These are phyloP conservation scores for Starmerella kuoi DNA, from an alignment of 805 yeast species.

Conservation along the genomic window DNA sequence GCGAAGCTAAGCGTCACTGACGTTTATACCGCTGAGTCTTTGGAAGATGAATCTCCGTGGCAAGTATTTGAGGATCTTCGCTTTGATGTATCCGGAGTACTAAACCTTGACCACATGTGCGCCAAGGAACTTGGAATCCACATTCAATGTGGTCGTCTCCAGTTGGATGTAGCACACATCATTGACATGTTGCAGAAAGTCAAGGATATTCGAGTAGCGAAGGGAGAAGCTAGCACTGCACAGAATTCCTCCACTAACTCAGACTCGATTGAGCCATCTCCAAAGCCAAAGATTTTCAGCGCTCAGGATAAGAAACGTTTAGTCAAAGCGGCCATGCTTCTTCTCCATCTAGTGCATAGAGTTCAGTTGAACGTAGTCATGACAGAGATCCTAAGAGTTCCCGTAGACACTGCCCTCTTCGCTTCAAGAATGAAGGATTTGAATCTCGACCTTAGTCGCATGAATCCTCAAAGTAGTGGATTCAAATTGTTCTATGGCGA, in stretches of 20 bases:
- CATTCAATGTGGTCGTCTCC: slow-evolving; percentile 25
- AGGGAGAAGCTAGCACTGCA: background rate
- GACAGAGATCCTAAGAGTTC: slow-evolving; percentile 27
- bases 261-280: background rate
- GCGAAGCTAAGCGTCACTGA: slow-evolving; percentile 24
- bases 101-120: slow-evolving; percentile 24
- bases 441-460: slow-evolving; percentile 29
- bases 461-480: slow-evolving; percentile 32
- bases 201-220: slow-evolving; percentile 2
- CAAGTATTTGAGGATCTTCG: slow-evolving; percentile 26
- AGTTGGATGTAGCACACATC: slow-evolving; percentile 21
- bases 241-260: slow-evolving; percentile 2
- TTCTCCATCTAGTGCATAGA: slow-evolving; percentile 29
- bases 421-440: slow-evolving; percentile 29
- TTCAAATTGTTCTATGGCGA: slow-evolving; percentile 29
- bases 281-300: slow-evolving; percentile 5
- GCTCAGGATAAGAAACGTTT: slow-evolving; percentile 10
- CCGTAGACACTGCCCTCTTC: slow-evolving; percentile 20
- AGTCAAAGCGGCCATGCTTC: slow-evolving; percentile 1
- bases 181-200: slow-evolving; percentile 15
- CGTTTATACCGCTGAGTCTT: slow-evolving; percentile 24
- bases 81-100: slow-evolving; percentile 27
- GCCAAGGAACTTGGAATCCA: slow-evolving; percentile 27
- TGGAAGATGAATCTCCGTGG: slow-evolving; percentile 25
- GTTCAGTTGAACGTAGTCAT: slow-evolving; percentile 28